A percentile compares a stretch with the other conserved stretches of the same genome.
Conservation (phyloP, 1,139 yeast species). For the Zygosaccharomyces sapae region DNA sequence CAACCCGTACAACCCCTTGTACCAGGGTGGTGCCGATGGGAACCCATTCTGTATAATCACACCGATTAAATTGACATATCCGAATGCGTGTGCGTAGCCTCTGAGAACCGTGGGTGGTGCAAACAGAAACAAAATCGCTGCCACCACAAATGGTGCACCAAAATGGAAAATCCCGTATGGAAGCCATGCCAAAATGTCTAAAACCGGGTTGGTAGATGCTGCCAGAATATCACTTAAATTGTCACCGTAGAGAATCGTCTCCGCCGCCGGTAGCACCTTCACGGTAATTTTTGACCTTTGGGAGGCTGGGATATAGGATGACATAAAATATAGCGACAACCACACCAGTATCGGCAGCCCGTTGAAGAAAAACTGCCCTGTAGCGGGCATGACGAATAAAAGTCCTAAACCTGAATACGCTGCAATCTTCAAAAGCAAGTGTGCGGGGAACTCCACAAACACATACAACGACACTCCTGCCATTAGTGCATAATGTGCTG, state of each 20-base stretch:
- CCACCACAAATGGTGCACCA: constrained; percentile 83
- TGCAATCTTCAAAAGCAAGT: constrained; percentile 33
- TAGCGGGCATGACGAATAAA: constrained; percentile 60
- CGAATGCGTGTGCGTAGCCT: constrained; percentile 90
- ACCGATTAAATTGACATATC: constrained; percentile 90
- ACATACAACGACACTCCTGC: constrained; percentile 49
- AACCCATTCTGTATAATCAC: constrained; percentile 75
- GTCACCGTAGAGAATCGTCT: constrained; percentile 90
- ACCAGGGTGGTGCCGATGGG: constrained; percentile 99
- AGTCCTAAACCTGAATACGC: constrained; percentile 29
- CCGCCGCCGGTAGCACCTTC: constrained; percentile 88
- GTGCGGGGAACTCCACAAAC: constrained; percentile 38
- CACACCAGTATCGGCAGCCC: constrained; percentile 86
- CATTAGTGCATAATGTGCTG: constrained; percentile 51
- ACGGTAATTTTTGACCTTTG: constrained; percentile 91
- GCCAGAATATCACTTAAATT: constrained; percentile 85
- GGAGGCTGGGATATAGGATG: constrained; percentile 68
- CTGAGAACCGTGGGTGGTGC: constrained; percentile 90
- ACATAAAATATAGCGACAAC: constrained; percentile 79
- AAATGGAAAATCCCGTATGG: constrained; percentile 94
- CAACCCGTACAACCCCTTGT: constrained; percentile 77
- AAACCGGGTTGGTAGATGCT: constrained; percentile 56
- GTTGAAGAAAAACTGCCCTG: constrained; percentile 79
- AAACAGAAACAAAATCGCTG: constrained; percentile 72
- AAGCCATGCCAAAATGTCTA: constrained; percentile 89